Evolutionary conservation across 1,284 basidiomycete species (phyloP).

Genomic region (Rhizoctonia solani): DNA sequence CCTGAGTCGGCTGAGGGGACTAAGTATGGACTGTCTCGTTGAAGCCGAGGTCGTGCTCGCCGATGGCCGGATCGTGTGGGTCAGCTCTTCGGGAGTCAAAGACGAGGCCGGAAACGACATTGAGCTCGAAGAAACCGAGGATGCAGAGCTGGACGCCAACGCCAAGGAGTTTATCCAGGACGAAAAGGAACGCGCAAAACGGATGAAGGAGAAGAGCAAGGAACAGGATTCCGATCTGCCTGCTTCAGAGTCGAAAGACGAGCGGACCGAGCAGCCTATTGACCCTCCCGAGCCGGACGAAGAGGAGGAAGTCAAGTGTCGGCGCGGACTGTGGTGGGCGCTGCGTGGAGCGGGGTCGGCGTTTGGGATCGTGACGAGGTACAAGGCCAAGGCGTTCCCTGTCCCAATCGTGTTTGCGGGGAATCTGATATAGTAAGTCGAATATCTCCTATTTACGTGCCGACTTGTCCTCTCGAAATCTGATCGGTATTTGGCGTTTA

Average conservation of each 20-base stretch:
- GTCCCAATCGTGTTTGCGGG: conserved; percentile 88
- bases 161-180: conserved; percentile 2
- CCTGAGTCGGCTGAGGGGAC: conserved; percentile 76
- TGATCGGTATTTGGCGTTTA: background rate
- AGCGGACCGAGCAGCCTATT: conserved; percentile 58
- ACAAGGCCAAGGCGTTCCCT: conserved; percentile 83
- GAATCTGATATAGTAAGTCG: conserved; percentile 80
- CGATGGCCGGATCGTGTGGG: conserved; percentile 69
- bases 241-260: conserved; percentile 45
- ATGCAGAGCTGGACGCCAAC: conserved; percentile 32
- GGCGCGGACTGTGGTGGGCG: conserved; percentile 74
- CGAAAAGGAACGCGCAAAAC: conserved; percentile 41
- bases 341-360: conserved; percentile 82
- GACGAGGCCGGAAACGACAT: conserved; percentile 9
- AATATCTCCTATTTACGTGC: no score
- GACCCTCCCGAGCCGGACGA: conserved; percentile 41
- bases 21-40: conserved; percentile 83
- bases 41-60: conserved; percentile 85
- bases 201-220: background rate
- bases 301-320: conserved; percentile 44
- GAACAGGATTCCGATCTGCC: conserved; percentile 7
- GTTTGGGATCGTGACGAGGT: conserved; percentile 84
- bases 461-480: conserved; percentile 4
- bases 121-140: conserved; percentile 11
- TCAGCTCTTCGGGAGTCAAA: conserved; percentile 15